phyloP scores from a whole-genome alignment of 1,284 basidiomycete genomes.

The Boletus semigastroideus region DNA sequence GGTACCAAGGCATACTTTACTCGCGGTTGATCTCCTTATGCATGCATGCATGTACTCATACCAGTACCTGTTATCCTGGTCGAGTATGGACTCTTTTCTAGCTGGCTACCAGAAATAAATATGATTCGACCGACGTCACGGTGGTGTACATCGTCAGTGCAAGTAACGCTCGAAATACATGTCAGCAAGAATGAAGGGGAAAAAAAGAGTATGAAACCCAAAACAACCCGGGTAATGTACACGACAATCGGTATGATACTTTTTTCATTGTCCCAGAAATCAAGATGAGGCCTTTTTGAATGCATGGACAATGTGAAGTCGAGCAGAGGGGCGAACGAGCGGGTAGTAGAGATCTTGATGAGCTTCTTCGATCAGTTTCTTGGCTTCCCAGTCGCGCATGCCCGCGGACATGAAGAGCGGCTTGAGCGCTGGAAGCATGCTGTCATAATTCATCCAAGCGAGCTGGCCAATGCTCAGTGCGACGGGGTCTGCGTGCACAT shows the following conservation, averaged over 20 bases:
- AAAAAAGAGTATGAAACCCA: constrained; percentile 13
- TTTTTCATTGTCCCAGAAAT: constrained; percentile 33
- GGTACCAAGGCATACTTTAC: constrained; percentile 88
- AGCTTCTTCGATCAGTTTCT: constrained; percentile 55
- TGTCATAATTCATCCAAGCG: constrained; percentile 69
- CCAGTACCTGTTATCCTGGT: background rate
- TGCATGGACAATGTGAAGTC: constrained; percentile 60
- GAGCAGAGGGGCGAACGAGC: constrained; percentile 47
- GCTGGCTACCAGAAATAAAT: constrained; percentile 16
- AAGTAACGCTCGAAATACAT: constrained; percentile 10
- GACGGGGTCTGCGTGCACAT: constrained; percentile 29
- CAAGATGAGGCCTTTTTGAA: constrained; percentile 41
- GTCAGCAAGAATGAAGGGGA: constrained; percentile 10
- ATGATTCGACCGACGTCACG: constrained; percentile 15
- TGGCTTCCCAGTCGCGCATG: constrained; percentile 50
- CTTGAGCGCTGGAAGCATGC: constrained; percentile 58
- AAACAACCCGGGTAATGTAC: constrained; percentile 16
- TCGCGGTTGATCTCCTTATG: constrained; percentile 50
- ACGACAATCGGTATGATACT: constrained; percentile 26
- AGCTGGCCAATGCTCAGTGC: constrained; percentile 61
- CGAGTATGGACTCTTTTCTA: constrained; percentile 1
- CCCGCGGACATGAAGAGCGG: constrained; percentile 56
- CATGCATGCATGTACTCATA: background rate
- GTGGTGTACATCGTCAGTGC: background rate
- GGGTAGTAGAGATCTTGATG: constrained; percentile 66